Evolutionary conservation across 1,284 basidiomycete species (phyloP), one percentile per base, ranked within the genome.

Genomic region (Ustilago loliicola): DNA sequence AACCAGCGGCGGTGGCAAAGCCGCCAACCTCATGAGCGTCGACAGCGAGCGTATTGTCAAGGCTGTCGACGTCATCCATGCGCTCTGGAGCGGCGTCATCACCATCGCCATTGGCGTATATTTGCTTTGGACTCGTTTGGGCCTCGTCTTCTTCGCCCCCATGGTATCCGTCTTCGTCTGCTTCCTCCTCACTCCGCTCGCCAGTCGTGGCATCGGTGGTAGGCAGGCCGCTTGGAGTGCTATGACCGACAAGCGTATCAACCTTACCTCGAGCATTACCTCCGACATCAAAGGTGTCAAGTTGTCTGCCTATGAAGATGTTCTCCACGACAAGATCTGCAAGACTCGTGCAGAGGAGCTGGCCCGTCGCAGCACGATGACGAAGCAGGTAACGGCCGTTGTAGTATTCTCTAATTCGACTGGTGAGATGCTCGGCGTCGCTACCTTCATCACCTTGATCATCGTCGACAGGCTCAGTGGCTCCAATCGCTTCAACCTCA

Each of bases 241-340:
- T 2, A 30, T 48, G 10, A 83, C 81, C 0, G 83, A 85, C 40
- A 63, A 72, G 34, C 72, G 83, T 15, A 73, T 85, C 56, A 77
- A 81, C 25, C 67, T 83, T 10, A 68, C 76, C 15, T 68, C 63
- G 19, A 80, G 72, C n/a, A 60, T 75, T 32, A 54, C 79, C 10
- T 59, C 63, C n/a, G 78, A 81, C 58, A 82, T 83, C 56, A 82
- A 81, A 38, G 83, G 81, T 11, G 72, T 83, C 64, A 85, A 85
- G 53, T 65, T 80, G 34, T 73, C 79, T 13, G 83, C 81, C 10
- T 84, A 82, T 51, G 83, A 85, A 51, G 59, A 72, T 19, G 47
- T 80, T 30, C 42, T 84, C 7, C 55, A 66, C 15, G 15, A 21
- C 13, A 84, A 80, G 60, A 51, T 84, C 32, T 51, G 62, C 47